Evolutionary conservation across 768 basidiomycete species (phyloP).

Genomic region (Gloeophyllum trabeum): DNA sequence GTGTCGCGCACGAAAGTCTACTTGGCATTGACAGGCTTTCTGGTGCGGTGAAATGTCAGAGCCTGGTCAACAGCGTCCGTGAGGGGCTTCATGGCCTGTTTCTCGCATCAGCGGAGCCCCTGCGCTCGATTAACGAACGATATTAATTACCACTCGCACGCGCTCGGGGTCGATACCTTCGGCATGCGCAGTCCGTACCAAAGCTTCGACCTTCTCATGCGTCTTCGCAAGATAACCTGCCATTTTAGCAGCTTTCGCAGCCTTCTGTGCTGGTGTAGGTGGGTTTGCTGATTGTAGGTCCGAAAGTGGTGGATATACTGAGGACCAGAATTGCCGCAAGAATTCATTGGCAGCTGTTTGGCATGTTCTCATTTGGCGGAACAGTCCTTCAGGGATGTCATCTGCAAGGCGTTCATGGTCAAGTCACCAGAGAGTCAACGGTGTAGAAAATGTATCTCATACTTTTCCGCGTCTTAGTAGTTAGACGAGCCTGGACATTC

Average conservation of each 20-base stretch:
- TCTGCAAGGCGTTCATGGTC: conserved; percentile 40
- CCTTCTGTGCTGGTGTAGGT: conserved; percentile 57
- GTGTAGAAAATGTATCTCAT: too few species aligned
- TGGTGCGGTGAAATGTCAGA: conserved; percentile 42
- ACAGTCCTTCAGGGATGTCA: conserved; percentile 69
- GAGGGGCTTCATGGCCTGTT: conserved; percentile 68
- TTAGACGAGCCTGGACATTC: conserved; percentile 63
- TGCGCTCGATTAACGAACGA: background rate
- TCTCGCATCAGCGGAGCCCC: background rate
- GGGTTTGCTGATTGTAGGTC: conserved; percentile 39
- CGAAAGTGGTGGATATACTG: conserved; percentile 64
- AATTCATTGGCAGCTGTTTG: conserved; percentile 95
- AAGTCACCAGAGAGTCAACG: too few species aligned
- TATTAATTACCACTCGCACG: conserved; percentile 52
- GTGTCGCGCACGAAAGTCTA: too few species aligned
- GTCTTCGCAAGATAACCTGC: conserved; percentile 70
- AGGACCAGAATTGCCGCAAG: conserved; percentile 90
- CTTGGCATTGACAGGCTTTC: too few species aligned
- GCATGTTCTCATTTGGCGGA: conserved; percentile 78
- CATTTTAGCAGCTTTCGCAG: conserved; percentile 82
- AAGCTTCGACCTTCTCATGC: conserved; percentile 67
- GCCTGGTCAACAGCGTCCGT: conserved; percentile 67
- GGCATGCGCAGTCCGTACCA: conserved; percentile 52
- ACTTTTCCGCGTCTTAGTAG: conserved; percentile 60
- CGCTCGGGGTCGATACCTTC: conserved; percentile 50